Evolutionary conservation across 352 stramenopile species (phyloP).

Genomic region (Aphanomyces cochlioides): DNA sequence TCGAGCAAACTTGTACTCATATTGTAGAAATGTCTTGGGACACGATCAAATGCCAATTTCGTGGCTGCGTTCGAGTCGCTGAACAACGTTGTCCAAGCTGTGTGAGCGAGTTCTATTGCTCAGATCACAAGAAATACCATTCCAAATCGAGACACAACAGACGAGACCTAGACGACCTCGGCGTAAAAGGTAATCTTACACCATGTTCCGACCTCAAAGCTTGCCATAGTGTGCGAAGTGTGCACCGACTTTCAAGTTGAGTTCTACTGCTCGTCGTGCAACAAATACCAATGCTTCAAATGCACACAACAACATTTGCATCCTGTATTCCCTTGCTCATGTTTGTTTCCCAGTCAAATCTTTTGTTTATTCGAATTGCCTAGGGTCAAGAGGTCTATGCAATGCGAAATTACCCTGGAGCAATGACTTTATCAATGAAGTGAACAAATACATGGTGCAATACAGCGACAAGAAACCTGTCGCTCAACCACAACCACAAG

Average conservation of each 20-base stretch:
- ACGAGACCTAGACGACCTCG: neutral
- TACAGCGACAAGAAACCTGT: neutral
- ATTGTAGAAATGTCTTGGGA: conserved; percentile 12
- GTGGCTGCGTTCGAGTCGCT: neutral
- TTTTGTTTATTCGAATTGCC: neutral
- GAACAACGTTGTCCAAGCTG: conserved; percentile 5
- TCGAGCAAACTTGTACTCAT: neutral
- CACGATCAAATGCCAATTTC: neutral
- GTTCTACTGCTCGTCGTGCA: conserved; percentile 22
- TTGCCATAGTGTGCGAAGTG: conserved; percentile 18
- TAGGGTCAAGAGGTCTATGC: conserved; percentile 18
- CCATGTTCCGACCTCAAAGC: neutral
- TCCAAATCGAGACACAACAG: neutral
- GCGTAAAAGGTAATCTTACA: neutral
- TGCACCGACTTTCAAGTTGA: conserved; percentile 22
- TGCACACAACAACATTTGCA: conserved; percentile 1
- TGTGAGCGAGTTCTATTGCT: conserved; percentile 18
- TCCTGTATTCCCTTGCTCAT: conserved; percentile 4
- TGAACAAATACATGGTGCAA: neutral
- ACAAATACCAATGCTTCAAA: conserved; percentile 19
- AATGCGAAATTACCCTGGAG: neutral
- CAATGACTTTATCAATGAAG: conserved; percentile 3
- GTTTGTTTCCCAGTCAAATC: neutral
- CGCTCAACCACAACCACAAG: too few relatives aligned
- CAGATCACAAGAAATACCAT: conserved; percentile 18